Evolutionary conservation across 805 yeast genomes (phyloP), one percentile per base, ranked within the genome.

Genomic region (Cyberlindnera japonica): DNA sequence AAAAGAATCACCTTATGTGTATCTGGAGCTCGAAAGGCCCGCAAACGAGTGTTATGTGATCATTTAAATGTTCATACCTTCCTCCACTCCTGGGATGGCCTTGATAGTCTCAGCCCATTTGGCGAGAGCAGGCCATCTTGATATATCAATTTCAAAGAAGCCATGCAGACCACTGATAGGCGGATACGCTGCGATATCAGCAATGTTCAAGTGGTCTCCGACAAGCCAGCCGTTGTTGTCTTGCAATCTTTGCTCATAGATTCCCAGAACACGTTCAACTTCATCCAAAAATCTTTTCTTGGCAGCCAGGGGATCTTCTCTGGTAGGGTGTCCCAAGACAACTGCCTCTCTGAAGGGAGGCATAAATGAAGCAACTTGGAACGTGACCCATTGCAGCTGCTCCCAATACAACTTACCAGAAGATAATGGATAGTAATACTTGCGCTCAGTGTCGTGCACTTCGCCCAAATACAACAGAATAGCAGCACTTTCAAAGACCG

Each of bases 401-500:
- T 66, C 68, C 51, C 71, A 80, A 58, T 77, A 77, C 30, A 60
- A 51, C 4, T 50, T 57, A 13, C 30, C 30, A 18, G 77, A 55
- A 0, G 65, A 67, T 16, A 53, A 57, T 17, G 51, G 50, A 41
- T 53, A 63, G 13, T 59, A 51, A 37, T 59, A 57, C 54, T 72
- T 70, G 41, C 69, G 53, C 7, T 73, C 74, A 38, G 57, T 66
- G 52, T 80, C 86, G 54, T 74, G 80, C 44, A 71, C 72, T 45
- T 77, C 83, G 33, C 73, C 75, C 34, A 80, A 56, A 50, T 76
- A 80, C 42, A 65, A 62, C 57, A 80, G 53, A 41, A 79, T 77
- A 1, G 83, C 82, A 11, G 74, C 83, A 26, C 78, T 67, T 58
- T 80, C 85, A 46, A 69, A 68, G 19, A 80, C 53, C 17, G 71